These are phyloP conservation scores for Syzygium malaccense DNA, from an alignment of 441 rosid genomes.

Conservation along the genomic window DNA sequence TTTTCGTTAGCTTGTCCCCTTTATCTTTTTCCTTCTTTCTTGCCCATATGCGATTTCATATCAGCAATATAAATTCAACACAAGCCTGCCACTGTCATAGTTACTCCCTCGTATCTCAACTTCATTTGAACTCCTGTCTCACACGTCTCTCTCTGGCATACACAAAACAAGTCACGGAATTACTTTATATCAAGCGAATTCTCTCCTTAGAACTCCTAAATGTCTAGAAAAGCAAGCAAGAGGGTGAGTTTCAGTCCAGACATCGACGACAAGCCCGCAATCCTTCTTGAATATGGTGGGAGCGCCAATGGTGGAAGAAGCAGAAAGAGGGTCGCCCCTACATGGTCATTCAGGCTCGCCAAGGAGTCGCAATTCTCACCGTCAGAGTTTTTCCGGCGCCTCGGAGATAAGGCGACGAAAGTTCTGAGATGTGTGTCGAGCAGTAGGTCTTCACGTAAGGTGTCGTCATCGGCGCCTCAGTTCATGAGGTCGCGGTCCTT, in stretches of 20 bases:
- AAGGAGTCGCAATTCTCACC: constrained; percentile 34
- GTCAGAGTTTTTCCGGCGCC: constrained; percentile 34
- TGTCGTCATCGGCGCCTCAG: constrained; percentile 30
- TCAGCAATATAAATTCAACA: background rate
- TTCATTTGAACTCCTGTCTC: background rate
- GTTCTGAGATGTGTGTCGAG: constrained; percentile 48
- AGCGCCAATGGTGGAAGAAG: constrained; percentile 11
- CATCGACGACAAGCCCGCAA: constrained; percentile 25
- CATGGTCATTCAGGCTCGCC: constrained; percentile 37
- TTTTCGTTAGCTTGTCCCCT: background rate
- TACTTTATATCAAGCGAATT: background rate
- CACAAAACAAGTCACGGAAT: background rate
- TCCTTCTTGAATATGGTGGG: constrained; percentile 32
- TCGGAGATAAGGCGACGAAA: constrained; percentile 53
- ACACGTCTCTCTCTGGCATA: background rate
- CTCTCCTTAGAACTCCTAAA: constrained; percentile 4
- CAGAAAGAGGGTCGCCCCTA: constrained; percentile 23
- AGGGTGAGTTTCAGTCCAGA: constrained; percentile 63
- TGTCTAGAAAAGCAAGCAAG: constrained; percentile 48
- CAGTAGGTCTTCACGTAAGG: constrained; percentile 38
- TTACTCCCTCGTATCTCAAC: background rate
- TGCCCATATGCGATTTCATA: background rate
- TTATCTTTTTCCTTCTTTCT: background rate
- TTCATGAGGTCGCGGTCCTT: constrained; percentile 69
- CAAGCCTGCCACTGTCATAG: background rate